Conservation (phyloP, 805 yeast species). For the Jamesozyma lodderae region DNA sequence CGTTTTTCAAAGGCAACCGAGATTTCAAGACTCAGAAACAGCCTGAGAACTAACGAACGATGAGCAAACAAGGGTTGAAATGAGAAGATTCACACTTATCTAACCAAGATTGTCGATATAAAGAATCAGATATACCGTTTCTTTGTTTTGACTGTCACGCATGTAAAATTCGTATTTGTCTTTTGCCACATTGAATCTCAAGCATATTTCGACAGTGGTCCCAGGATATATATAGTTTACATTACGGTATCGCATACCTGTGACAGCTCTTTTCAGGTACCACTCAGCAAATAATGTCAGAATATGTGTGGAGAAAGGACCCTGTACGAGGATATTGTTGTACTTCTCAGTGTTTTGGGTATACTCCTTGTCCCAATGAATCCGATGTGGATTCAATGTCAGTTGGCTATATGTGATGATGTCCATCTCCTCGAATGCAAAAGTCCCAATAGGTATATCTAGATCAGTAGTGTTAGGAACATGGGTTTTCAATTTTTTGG, state of each 20-base stretch:
- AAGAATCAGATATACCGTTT: conserved; percentile 4
- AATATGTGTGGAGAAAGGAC: conserved; percentile 65
- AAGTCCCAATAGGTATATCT: conserved; percentile 12
- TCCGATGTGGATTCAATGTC: conserved; percentile 74
- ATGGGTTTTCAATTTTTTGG: too few relatives aligned
- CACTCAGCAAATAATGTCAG: conserved; percentile 43
- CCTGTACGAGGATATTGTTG: conserved; percentile 60
- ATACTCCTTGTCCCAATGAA: conserved; percentile 62
- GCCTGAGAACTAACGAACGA: too few relatives aligned
- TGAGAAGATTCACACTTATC: too few relatives aligned
- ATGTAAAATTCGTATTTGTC: conserved; percentile 44
- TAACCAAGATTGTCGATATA: too few relatives aligned
- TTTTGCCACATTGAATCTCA: background rate
- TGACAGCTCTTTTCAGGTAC: conserved; percentile 15
- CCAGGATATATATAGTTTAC: conserved; percentile 35
- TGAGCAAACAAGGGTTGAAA: too few relatives aligned
- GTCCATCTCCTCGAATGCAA: conserved; percentile 33
- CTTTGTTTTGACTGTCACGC: conserved; percentile 36
- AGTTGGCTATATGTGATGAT: conserved; percentile 58
- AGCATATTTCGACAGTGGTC: conserved; percentile 14
- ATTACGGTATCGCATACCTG: conserved; percentile 36
- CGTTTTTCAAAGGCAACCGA: too few relatives aligned
- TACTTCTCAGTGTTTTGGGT: conserved; percentile 48
- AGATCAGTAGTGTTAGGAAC: too few relatives aligned
- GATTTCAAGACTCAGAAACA: too few relatives aligned